Evolutionary conservation across 345 rosid genomes (phyloP).

Genomic region (Luvunga scandens): DNA sequence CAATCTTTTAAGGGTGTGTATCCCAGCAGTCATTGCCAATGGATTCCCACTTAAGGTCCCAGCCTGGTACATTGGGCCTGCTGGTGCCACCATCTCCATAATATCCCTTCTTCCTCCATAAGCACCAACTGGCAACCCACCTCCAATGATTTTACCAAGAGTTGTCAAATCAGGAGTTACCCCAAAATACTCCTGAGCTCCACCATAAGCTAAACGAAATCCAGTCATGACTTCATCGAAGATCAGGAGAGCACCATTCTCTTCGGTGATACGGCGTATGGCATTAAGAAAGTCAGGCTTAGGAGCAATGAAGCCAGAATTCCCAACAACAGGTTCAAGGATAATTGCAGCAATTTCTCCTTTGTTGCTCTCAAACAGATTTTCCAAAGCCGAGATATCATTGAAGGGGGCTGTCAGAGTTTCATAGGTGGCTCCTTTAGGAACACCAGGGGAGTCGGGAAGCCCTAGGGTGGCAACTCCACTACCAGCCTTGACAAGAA

Average conservation of each 20-base stretch:
- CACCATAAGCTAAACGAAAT: slow-evolving; percentile 87
- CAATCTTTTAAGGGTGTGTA: slow-evolving; percentile 72
- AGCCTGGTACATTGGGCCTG: slow-evolving; percentile 98
- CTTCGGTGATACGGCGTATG: slow-evolving; percentile 51
- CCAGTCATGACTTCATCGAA: slow-evolving; percentile 97
- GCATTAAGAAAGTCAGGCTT: slow-evolving; percentile 66
- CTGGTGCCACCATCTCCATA: slow-evolving; percentile 98
- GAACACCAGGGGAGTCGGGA: slow-evolving; percentile 97
- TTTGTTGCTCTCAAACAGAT: slow-evolving; percentile 54
- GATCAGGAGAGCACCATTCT: slow-evolving; percentile 63
- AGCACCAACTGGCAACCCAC: slow-evolving; percentile 94
- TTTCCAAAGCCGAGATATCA: slow-evolving; percentile 58
- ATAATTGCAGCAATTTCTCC: slow-evolving; percentile 77
- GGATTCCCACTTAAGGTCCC: slow-evolving; percentile 98
- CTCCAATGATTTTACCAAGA: slow-evolving; percentile 88
- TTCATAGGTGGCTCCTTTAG: slow-evolving; percentile 73
- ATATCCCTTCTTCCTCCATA: slow-evolving; percentile 93
- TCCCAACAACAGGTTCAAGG: slow-evolving; percentile 93
- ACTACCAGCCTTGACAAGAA: slow-evolving; percentile 93
- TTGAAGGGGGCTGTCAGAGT: slow-evolving; percentile 82
- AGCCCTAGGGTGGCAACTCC: slow-evolving; percentile 93
- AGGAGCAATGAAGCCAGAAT: slow-evolving; percentile 82
- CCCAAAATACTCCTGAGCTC: slow-evolving; percentile 88
- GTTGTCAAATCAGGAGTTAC: slow-evolving; percentile 81
- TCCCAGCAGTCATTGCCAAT: slow-evolving; percentile 92